A percentile compares a stretch with the other conserved stretches of the same genome.
Evolutionary conservation across 192 early-diverging fungal species (phyloP).

Genomic region (Podila epigama): DNA sequence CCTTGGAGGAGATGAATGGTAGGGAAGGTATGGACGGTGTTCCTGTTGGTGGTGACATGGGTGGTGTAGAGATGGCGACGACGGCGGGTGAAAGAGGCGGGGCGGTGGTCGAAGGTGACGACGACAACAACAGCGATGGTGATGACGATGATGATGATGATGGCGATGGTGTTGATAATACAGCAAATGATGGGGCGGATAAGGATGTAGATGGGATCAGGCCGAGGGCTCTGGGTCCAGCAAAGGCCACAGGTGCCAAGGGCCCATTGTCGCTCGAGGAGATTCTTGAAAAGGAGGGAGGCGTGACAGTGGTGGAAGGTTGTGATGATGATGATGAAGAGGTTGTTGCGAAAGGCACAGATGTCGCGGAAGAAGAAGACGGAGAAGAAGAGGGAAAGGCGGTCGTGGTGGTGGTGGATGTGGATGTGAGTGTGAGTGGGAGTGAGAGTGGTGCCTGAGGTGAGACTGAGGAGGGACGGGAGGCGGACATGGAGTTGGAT

Average conservation of each 20-base stretch:
- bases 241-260: conserved; percentile 19
- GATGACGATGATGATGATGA: neutral
- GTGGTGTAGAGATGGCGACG: neutral
- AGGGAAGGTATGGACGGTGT: neutral
- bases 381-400: neutral
- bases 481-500: conserved; percentile 24
- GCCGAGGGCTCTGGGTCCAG: conserved; percentile 28
- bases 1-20: neutral
- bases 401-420: conserved; percentile 1
- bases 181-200: no score
- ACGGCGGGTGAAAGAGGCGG: no score
- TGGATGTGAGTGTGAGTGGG: no score
- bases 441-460: no score
- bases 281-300: conserved; percentile 35
- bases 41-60: neutral
- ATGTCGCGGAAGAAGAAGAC: neutral
- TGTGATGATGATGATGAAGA: neutral
- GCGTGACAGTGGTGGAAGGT: neutral
- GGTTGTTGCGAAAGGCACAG: neutral
- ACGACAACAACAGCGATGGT: neutral
- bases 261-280: conserved; percentile 1
- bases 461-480: neutral
- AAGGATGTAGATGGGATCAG: neutral
- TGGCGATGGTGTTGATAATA: neutral
- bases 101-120: no score